Percentiles rank a stretch among this genome's conserved stretches.
Conservation (phyloP, 495 filamentous ascomycete species). For the Aspergillus homomorphus region DNA sequence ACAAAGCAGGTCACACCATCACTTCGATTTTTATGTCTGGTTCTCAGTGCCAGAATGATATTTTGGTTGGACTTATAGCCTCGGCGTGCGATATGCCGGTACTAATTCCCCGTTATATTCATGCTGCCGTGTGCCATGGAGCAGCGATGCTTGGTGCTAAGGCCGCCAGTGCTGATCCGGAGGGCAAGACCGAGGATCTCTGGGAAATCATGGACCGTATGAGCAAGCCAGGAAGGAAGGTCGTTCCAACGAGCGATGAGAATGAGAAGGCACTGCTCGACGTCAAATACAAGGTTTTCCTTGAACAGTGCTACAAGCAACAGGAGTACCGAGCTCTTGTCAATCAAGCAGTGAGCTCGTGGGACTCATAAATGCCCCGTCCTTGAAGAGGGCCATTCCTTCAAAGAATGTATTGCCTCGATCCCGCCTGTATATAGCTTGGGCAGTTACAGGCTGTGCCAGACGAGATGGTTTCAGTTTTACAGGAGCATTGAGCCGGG, state of each 20-base stretch:
- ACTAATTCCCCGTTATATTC: conserved; percentile 83
- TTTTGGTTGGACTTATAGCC: conserved; percentile 86
- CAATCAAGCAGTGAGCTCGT: conserved; percentile 54
- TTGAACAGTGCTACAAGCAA: conserved; percentile 62
- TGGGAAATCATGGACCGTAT: conserved; percentile 98
- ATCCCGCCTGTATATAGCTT: background rate
- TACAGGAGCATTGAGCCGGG: background rate
- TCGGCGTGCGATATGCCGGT: conserved; percentile 90
- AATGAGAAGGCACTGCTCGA: conserved; percentile 75
- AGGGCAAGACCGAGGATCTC: conserved; percentile 78
- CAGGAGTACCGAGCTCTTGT: conserved; percentile 60
- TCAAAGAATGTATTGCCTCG: background rate
- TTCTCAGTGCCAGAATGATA: conserved; percentile 91
- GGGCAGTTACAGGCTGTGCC: background rate
- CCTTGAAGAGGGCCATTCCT: background rate
- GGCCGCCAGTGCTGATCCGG: conserved; percentile 71
- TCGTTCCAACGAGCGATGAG: conserved; percentile 64
- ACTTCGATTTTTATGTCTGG: conserved; percentile 97
- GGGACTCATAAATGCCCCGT: conserved; percentile 21
- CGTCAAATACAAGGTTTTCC: conserved; percentile 75
- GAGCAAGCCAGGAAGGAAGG: conserved; percentile 86
- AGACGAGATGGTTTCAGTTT: background rate
- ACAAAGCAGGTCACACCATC: conserved; percentile 76
- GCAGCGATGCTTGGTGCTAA: conserved; percentile 97
- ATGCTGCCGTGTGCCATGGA: conserved; percentile 94